Evolutionary conservation across 768 basidiomycete species (phyloP), one percentile per base, ranked within the genome.

Genomic region (Boletales sp.): DNA sequence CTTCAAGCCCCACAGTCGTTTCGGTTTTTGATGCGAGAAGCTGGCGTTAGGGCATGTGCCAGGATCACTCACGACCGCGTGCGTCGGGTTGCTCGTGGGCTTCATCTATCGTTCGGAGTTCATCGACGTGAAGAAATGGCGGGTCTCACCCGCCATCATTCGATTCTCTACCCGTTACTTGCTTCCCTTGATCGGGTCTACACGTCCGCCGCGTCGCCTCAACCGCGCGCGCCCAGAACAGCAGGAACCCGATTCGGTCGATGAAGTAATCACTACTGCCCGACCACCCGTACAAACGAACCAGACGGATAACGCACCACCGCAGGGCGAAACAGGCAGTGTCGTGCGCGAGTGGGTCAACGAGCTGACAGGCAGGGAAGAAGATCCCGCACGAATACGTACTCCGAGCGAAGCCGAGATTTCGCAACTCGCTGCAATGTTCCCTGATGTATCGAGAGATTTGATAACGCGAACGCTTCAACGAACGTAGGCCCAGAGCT

Each of bases 31-130:
- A 57, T 41, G 43, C 45, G 45, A 45, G 29, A 35, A 94, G 91
- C 77, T 93, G 41, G 80, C 83, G 5, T 67, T 89, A 31, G 81
- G 80, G 17, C 81, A 82, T 19, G 64, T 82, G 11, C 90, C 90
- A 1, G 76, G 82, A 3, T 90, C 90, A 8, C 67, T 78, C 8
- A 72, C 80, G 2, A 77, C 81, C 3, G 78, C 86, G 1, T 53
- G 76, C 24, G 68, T 89, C 31, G 93, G 93, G 19, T 52, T 92
- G 8, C 54, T 87, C 9, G 70, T 80, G 7, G 91, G 93, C 1
- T 81, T 84, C 58, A 70, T 91, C 32, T 95, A 94, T 64, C 86
- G 91, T 35, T 86, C 91, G 8, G 91, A 94, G 62, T 61, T 92
- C 14, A 77, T 88, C 15, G 82, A 81, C 47, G 75, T 94, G 43